Percentiles rank a stretch among this genome's conserved stretches.
Conservation (phyloP, 192 early-diverging fungal species). For the Entomortierella parvispora region DNA sequence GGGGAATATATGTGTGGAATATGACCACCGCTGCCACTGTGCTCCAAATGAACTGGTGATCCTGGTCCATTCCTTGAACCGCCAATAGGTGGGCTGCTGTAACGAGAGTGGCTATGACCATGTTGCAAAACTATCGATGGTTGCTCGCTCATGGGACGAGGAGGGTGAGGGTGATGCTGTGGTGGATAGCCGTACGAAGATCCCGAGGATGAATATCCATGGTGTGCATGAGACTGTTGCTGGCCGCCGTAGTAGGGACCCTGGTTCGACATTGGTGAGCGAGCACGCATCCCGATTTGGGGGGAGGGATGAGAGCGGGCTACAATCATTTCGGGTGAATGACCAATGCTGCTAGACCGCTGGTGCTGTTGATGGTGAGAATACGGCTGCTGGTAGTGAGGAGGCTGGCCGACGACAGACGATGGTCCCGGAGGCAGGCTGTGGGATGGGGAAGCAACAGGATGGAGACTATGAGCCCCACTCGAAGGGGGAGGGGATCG, state of each 20-base stretch:
- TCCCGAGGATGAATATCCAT: background rate
- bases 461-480: slow-evolving; percentile 17
- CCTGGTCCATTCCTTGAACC: slow-evolving; percentile 13
- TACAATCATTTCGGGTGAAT: slow-evolving; percentile 16
- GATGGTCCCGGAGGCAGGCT: slow-evolving; percentile 18
- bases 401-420: slow-evolving; percentile 4
- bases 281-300: slow-evolving; percentile 11
- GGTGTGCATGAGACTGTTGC: slow-evolving; percentile 27
- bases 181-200: slow-evolving; percentile 14
- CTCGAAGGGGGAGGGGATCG: slow-evolving; percentile 23
- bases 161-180: slow-evolving; percentile 20
- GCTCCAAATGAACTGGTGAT: slow-evolving; percentile 36
- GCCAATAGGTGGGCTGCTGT: slow-evolving; percentile 32
- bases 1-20: slow-evolving; percentile 31
- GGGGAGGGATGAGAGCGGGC: slow-evolving; percentile 27
- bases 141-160: slow-evolving; percentile 16
- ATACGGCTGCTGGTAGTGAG: slow-evolving; percentile 4
- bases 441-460: slow-evolving; percentile 12
- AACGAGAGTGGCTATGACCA: slow-evolving; percentile 25
- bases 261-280: slow-evolving; percentile 37
- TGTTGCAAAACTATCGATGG: background rate
- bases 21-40: slow-evolving; percentile 13
- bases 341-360: slow-evolving; percentile 37
- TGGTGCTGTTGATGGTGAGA: slow-evolving; percentile 21
- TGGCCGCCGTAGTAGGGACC: slow-evolving; percentile 24